Conservation (phyloP, 2,329 filamentous ascomycete genomes). For the Verticillium nonalfalfae region DNA sequence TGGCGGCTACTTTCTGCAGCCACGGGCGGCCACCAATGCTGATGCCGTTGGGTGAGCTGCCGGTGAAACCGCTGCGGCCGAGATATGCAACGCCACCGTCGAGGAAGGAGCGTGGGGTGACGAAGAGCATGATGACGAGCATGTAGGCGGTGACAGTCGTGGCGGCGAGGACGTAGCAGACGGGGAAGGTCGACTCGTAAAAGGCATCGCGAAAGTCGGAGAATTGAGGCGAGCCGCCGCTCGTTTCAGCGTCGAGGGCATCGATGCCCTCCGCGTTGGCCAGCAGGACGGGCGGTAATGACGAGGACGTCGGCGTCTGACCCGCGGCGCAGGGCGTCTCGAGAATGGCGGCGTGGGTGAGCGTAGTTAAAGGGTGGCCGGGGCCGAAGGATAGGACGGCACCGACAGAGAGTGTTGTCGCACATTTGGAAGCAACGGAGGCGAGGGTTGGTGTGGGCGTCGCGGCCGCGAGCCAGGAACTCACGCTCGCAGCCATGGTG, state of each 20-base stretch:
- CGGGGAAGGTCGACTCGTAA: conserved; percentile 87
- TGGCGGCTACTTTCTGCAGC: conserved; percentile 77
- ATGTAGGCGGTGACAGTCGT: conserved; percentile 89
- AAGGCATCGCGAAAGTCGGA: conserved; percentile 79
- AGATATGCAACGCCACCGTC: conserved; percentile 79
- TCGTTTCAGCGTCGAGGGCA: conserved; percentile 27
- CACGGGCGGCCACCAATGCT: conserved; percentile 88
- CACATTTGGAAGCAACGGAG: conserved; percentile 27
- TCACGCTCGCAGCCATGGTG: conserved; percentile 19
- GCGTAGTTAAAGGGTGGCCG: conserved; percentile 46
- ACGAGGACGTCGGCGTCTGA: conserved; percentile 23
- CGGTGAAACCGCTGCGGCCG: conserved; percentile 76
- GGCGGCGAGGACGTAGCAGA: conserved; percentile 86
- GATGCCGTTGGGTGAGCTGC: conserved; percentile 69
- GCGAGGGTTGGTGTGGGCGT: conserved; percentile 15
- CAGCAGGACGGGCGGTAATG: conserved; percentile 30
- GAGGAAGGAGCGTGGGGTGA: conserved; percentile 90
- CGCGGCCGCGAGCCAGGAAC: conserved; percentile 13
- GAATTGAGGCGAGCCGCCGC: conserved; percentile 26
- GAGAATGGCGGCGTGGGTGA: conserved; percentile 54
- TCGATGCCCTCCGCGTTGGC: conserved; percentile 31
- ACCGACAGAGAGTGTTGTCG: conserved; percentile 32
- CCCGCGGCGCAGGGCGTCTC: conserved; percentile 40
- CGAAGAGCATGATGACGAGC: conserved; percentile 81
- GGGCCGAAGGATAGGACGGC: conserved; percentile 43